phyloP scores from a whole-genome alignment of 1,284 basidiomycete species.

The Psilocybe mexicana region DNA sequence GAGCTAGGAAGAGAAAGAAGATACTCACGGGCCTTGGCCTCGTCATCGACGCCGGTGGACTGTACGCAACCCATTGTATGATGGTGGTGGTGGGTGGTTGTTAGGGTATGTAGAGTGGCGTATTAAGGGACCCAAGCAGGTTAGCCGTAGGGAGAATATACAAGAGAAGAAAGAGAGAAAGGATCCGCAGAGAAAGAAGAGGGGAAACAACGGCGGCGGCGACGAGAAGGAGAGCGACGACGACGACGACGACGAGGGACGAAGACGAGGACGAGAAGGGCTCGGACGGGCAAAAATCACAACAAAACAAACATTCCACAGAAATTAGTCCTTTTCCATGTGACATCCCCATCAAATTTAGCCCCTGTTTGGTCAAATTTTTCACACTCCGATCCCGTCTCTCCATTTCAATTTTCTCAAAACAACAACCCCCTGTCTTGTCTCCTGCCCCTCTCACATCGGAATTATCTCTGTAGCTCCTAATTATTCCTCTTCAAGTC shows the following conservation, averaged over 20 bases:
- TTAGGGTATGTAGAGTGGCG: not conserved
- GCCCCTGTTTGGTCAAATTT: not conserved
- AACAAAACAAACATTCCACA: not conserved
- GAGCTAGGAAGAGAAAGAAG: not conserved
- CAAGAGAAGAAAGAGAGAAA: not conserved
- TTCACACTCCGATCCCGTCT: not conserved
- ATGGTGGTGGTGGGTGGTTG: not conserved
- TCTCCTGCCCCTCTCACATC: constrained; percentile 25
- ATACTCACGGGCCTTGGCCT: constrained; percentile 80
- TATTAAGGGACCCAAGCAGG: not conserved
- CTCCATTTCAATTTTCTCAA: not conserved
- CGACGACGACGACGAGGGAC: too few relatives aligned
- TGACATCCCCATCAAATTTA: not conserved
- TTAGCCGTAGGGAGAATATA: not conserved
- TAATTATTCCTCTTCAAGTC: too few relatives aligned
- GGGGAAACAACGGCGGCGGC: not conserved
- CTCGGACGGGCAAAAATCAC: not conserved
- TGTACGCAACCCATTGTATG: constrained; percentile 74
- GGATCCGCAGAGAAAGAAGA: not conserved
- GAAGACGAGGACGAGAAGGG: not conserved
- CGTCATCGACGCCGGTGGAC: constrained; percentile 69
- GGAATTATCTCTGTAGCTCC: constrained; percentile 1
- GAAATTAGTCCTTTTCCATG: not conserved
- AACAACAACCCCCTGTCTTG: not conserved
- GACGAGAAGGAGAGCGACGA: too few relatives aligned